Base-by-base conservation (phyloP, 768 basidiomycete species). In the Lactarius sp. region DNA sequence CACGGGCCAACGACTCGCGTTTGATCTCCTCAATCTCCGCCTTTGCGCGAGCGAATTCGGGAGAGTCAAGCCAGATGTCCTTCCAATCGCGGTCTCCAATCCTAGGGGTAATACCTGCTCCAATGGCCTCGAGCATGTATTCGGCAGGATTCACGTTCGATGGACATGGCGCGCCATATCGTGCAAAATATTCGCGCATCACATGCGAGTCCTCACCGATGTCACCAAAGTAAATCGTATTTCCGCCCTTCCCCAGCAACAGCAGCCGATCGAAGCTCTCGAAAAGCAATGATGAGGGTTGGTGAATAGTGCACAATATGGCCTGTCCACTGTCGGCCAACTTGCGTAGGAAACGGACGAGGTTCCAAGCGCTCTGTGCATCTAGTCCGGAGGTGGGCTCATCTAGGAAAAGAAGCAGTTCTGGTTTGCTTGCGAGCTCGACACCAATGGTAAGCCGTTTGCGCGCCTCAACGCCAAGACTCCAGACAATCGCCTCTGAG, bases 361-460 rank as follows among this genome's bases (percentile, higher is more conserved):
- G 77, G 70, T 89, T 89, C 88, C 90, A 93, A 8, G 92, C 91
- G 59, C 86, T 87, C 71, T 84, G 82, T 42, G 79, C 79, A 68
- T 85, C 85, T 59, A 86, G 73, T 61, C 83, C 81, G n/a, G 82
- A 83, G 5, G 82, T 83, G 16, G 82, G 81, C 16, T 68, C 71
- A 42, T 73, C 87, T 59, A 88, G 75, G 79, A 89, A 87, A 39
- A 92, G 81, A 2, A 92, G 77, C 5, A 91, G 77, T 69, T 89
- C 85, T 0, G 91, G 91, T 72, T 94, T 94, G 74, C 89, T 89
- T 31, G 92, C 92, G 18, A 96, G 80, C 72, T 95, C 93, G 61
- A 95, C 93, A 60, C 91, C 94, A 68, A 95, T 95, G 2, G 93
- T 95, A 33, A 94, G 79, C 8, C 92, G 86, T 72, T 95, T 95